phyloP scores from a whole-genome alignment of 225 moss, liverwort and hornwort genomes.

The Polytrichum commune region DNA sequence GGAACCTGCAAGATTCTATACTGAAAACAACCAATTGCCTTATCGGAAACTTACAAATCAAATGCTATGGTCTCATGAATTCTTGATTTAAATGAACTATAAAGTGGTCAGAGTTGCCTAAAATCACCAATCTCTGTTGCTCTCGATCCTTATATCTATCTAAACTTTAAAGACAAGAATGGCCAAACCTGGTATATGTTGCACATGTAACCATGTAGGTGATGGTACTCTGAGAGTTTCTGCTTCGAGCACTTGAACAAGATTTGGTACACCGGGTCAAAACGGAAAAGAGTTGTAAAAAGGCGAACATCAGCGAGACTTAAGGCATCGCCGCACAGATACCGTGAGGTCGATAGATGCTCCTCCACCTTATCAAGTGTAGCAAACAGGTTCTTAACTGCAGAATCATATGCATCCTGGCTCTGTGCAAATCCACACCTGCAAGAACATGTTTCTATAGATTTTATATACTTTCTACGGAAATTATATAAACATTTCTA shows the following conservation, averaged over 20 bases:
- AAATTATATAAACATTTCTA: no score
- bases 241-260: constrained; percentile 96
- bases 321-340: constrained; percentile 71
- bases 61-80: no score
- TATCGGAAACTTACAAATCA: background rate
- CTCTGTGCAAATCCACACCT: constrained; percentile 96
- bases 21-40: background rate
- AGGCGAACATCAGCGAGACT: constrained; percentile 82
- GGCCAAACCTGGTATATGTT: constrained; percentile 72
- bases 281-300: constrained; percentile 93
- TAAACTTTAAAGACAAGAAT: background rate
- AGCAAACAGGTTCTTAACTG: constrained; percentile 62
- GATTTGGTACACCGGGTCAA: constrained; percentile 87
- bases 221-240: constrained; percentile 70
- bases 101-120: background rate
- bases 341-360: constrained; percentile 71
- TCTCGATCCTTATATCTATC: background rate
- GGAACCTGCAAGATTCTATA: background rate
- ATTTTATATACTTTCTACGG: no score
- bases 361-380: constrained; percentile 68
- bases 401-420: constrained; percentile 70
- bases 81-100: background rate
- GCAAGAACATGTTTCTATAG: background rate
- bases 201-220: constrained; percentile 65
- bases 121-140: background rate